Base-by-base conservation (phyloP, 139 green algal species). In the Diplosphaera chodatii region DNA sequence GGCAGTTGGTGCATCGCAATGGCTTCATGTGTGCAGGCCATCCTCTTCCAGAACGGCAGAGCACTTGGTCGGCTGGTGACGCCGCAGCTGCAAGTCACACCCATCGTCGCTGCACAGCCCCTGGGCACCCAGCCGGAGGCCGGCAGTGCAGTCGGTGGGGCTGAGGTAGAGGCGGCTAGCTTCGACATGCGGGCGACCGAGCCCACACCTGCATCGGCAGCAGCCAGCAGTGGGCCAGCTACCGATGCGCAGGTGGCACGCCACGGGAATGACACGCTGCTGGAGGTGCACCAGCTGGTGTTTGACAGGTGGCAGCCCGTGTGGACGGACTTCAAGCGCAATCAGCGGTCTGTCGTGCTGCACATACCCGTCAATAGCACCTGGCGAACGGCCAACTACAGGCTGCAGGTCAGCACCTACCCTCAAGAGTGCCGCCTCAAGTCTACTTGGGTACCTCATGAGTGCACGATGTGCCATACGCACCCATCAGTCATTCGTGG, bases 1-100 rank as follows among this genome's bases (percentile, higher is more conserved):
- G n/a, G n/a, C n/a, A n/a, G n/a, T n/a, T n/a, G n/a, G n/a, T n/a
- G n/a, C n/a, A n/a, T n/a, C n/a, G n/a, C n/a, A n/a, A n/a, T n/a
- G n/a, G n/a, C 37, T 10, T 48, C 8, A 20, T 32, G 27, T 65
- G 59, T 29, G 63, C 74, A 78, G 74, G 74, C 37, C 20, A 71
- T 78, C 27, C 23, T 78, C 2, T 74, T 71, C 10, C 29, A 31
- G n/a, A 32, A 74, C 63, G 40, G 25, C 18, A 37, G 41, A 10
- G 63, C 68, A 16, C 41, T 74, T 8, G 74, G 67, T 22, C 71
- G 68, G 25, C 62, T 69, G 31, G 62, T 73, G 20, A 41, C 62
- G 6, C 63, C 68, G 21, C 34, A 40, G 25, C 64, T 63, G 40
- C 62, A 41, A n/a, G 27, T 28, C 40, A 40, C 6, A 6, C 31